Conservation (phyloP, 78 protist species). For the Polysphondylium violaceum region DNA sequence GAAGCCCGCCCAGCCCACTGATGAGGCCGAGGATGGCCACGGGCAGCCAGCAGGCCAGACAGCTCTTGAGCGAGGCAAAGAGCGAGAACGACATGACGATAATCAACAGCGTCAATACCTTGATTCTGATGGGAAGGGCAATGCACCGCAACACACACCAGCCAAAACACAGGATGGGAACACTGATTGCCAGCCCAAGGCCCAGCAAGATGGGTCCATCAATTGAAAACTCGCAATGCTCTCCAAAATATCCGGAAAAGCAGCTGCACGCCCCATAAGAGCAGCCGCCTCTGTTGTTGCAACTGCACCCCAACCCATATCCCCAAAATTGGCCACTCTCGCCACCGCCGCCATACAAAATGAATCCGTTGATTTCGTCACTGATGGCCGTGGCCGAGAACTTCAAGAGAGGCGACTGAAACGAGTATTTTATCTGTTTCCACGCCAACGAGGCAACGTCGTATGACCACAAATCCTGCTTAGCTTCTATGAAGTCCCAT, state of each 20-base stretch:
- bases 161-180: slow-evolving; percentile 46
- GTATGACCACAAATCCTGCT: neutral
- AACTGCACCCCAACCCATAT: neutral
- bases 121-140: slow-evolving; percentile 14
- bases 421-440: neutral
- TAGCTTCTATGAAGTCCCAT: too few species aligned
- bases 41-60: slow-evolving; percentile 36
- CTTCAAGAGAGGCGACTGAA: neutral
- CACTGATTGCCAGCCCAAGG: slow-evolving; percentile 41
- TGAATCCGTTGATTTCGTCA: neutral
- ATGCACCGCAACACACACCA: slow-evolving; percentile 49
- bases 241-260: slow-evolving; percentile 49
- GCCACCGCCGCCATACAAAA: slow-evolving; percentile 14
- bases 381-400: neutral
- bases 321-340: neutral
- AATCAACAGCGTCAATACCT: slow-evolving; percentile 1
- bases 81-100: slow-evolving; percentile 5
- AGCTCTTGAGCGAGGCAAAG: neutral
- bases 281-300: slow-evolving; percentile 28
- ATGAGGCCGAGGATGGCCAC: neutral
- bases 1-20: slow-evolving; percentile 6
- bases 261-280: slow-evolving; percentile 40
- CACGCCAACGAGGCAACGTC: neutral
- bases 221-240: slow-evolving; percentile 12
- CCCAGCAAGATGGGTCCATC: slow-evolving; percentile 53